Conservation (phyloP, 2,329 filamentous ascomycete genomes). For the Cucurbitaria berberidis region DNA sequence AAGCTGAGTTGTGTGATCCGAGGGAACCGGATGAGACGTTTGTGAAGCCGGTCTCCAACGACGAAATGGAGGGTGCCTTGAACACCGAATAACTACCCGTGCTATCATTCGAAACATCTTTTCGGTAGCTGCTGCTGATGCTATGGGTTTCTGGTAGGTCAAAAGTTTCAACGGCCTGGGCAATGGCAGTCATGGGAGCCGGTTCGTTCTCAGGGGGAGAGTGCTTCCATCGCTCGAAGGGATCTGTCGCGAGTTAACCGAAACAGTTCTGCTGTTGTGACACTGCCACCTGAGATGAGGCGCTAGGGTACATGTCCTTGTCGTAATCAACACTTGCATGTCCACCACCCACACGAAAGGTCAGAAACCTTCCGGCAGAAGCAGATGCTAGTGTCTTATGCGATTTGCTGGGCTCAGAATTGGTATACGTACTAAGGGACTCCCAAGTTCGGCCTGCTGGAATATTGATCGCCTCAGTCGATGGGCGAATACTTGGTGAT, state of each 20-base stretch:
- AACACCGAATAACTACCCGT: slow-evolving; percentile 58
- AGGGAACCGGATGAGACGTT: slow-evolving; percentile 61
- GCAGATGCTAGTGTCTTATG: slow-evolving; percentile 24
- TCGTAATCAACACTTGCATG: slow-evolving; percentile 1
- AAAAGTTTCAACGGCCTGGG: slow-evolving; percentile 60
- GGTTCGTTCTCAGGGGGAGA: slow-evolving; percentile 74
- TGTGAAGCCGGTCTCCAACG: slow-evolving; percentile 58
- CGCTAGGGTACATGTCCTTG: slow-evolving; percentile 4
- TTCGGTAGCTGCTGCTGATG: slow-evolving; percentile 51
- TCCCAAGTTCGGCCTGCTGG: slow-evolving; percentile 66
- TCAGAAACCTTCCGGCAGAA: slow-evolving; percentile 28
- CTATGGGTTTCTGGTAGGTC: slow-evolving; percentile 40
- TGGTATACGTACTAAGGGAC: slow-evolving; percentile 42
- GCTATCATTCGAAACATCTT: slow-evolving; percentile 58
- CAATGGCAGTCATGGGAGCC: slow-evolving; percentile 68
- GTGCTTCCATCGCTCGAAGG: slow-evolving; percentile 72
- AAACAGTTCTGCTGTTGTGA: slow-evolving; percentile 31
- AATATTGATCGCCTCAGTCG: slow-evolving; percentile 73
- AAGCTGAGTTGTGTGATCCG: slow-evolving; percentile 62
- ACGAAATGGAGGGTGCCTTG: slow-evolving; percentile 60
- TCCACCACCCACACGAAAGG: slow-evolving; percentile 22
- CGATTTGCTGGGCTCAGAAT: slow-evolving; percentile 16
- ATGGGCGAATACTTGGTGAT: slow-evolving; percentile 71
- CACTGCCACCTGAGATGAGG: slow-evolving; percentile 9
- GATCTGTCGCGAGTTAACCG: slow-evolving; percentile 60